Evolutionary conservation across 306 rosid genomes (phyloP), one percentile per base, ranked within the genome.

Genomic region (Geum urbanum): DNA sequence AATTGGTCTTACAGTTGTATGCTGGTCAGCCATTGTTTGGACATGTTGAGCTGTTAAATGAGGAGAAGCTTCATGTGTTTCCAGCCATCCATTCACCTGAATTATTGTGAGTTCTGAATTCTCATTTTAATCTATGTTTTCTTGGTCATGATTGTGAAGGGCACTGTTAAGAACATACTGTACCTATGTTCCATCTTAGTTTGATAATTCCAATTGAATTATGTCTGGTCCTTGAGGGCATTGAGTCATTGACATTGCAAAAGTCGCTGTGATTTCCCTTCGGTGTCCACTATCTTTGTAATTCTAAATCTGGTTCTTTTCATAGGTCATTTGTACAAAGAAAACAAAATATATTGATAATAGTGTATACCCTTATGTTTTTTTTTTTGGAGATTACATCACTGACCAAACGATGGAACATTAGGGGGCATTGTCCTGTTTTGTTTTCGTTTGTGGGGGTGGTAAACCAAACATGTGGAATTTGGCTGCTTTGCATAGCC

Each of bases 21-120:
- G 67, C 87, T 52, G 98, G 98, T 59, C 87, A 90, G 76, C 83
- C 83, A 22, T 77, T 85, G 79, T 92, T 90, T 86, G 81, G 70
- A 32, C 87, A 85, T 72, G 82, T 61, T 37, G 63, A 82, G 82
- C 92, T 88, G 27, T 45, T 90, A 58, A 76, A 83, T 69, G 87
- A 86, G 79, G 82, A 77, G 70, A 84, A 83, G 81, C 86, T 92
- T 84, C 89, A 79, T 3, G 96, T 88, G 61, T 84, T 84, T 79
- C 88, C 96, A 0, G 73, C 87, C 9, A 68, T 88, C 78, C 84
- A 90, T 78, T 84, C 96, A 22, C 82, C 78, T 52, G 62, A 90
- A 70, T 82, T 88, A 35, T 71, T 90, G 96, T 92, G 79, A 88
- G 96, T 44, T 75, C 61, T 22, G 45, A 44, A 60, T 71, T 56